A percentile compares a stretch with the other conserved stretches of the same genome.
These are phyloP conservation scores for Cyclocybe aegerita DNA, from an alignment of 768 basidiomycete genomes.

Conservation along the genomic window DNA sequence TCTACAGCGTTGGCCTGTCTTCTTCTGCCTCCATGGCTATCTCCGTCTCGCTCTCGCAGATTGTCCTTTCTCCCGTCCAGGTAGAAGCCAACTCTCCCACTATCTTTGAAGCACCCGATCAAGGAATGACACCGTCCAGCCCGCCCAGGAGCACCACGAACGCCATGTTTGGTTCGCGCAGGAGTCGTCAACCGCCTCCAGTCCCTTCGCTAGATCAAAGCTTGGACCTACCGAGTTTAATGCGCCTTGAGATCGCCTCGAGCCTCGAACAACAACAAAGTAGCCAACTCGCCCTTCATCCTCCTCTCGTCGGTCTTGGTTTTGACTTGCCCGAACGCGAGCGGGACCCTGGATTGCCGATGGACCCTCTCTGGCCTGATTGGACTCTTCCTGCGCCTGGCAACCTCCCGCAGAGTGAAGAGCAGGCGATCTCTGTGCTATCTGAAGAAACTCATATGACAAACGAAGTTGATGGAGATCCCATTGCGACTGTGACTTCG, in stretches of 20 bases:
- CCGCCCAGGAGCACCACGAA: slow-evolving; percentile 10
- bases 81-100: slow-evolving; percentile 9
- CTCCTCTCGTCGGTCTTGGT: neutral
- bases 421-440: no score
- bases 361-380: neutral
- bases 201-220: slow-evolving; percentile 7
- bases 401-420: no score
- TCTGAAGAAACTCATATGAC: no score
- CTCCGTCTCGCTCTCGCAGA: slow-evolving; percentile 8
- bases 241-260: slow-evolving; percentile 16
- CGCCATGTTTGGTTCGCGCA: slow-evolving; percentile 7
- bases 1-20: slow-evolving; percentile 4
- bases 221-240: slow-evolving; percentile 12
- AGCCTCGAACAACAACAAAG: neutral
- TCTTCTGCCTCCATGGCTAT: slow-evolving; percentile 7
- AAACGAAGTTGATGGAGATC: no score
- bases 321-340: neutral
- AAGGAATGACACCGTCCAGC: slow-evolving; percentile 2
- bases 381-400: neutral
- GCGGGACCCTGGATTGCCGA: neutral
- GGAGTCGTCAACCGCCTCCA: slow-evolving; percentile 1
- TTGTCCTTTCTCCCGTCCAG: slow-evolving; percentile 9
- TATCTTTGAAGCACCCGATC: slow-evolving; percentile 3
- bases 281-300: neutral
- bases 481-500: no score